Conservation (phyloP, 371 early-diverging fungal species). For the Mucor plumbeus region DNA sequence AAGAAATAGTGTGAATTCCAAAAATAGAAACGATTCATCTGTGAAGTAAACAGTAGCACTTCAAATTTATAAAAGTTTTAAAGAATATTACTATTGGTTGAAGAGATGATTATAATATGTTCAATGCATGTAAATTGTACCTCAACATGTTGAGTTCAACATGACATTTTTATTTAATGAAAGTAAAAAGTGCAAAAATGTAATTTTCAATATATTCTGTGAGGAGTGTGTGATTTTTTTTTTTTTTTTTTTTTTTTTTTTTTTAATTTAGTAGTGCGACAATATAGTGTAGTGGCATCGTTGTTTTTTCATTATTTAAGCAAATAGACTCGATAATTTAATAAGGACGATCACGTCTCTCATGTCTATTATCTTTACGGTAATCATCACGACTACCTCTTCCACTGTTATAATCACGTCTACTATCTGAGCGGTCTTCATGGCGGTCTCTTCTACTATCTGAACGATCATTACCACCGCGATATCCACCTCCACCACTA, state of each 20-base stretch:
- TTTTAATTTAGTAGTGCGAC: no score
- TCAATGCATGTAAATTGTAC: neutral
- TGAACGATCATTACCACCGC: slow-evolving; percentile 6
- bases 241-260: no score
- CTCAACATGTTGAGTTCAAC: no score
- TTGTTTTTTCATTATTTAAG: no score
- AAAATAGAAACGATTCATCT: slow-evolving; percentile 16
- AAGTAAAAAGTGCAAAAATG: no score
- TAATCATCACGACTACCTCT: slow-evolving; percentile 19
- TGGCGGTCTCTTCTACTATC: slow-evolving; percentile 23
- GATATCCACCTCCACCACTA: slow-evolving; percentile 6
- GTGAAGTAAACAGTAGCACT: neutral
- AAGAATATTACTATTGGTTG: neutral
- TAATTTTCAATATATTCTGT: no score
- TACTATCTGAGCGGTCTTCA: slow-evolving; percentile 16
- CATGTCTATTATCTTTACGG: slow-evolving; percentile 25
- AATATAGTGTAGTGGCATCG: no score
- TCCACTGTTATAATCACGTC: slow-evolving; percentile 16
- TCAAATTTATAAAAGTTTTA: no score
- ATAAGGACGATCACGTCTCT: slow-evolving; percentile 37
- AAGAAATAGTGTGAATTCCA: slow-evolving; percentile 1
- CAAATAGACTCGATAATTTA: slow-evolving; percentile 14
- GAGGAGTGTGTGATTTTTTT: no score
- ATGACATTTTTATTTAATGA: no score
- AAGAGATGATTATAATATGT: neutral